Percentiles rank a stretch among this genome's conserved stretches.
phyloP scores from a whole-genome alignment of 768 basidiomycete species.

The Roridomyces roridus region DNA sequence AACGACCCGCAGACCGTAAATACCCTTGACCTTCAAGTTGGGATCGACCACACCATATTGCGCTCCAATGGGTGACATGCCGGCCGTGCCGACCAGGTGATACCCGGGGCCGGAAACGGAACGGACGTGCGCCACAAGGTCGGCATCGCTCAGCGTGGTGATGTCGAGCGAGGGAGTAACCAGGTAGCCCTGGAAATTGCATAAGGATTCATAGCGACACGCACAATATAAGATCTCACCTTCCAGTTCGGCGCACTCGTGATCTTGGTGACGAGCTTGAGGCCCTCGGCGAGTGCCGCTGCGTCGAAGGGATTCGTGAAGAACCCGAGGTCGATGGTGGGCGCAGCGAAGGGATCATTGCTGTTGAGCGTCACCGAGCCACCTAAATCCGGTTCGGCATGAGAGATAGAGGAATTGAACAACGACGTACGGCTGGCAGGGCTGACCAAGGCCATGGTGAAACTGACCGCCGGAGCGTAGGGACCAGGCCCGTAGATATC shows the following conservation, averaged over 20 bases:
- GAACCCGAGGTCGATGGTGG: background rate
- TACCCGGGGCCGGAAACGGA: background rate
- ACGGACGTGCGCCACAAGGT: background rate
- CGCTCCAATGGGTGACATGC: background rate
- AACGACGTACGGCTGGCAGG: background rate
- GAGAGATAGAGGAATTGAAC: background rate
- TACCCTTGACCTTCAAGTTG: slow-evolving; percentile 1
- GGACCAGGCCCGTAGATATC: background rate
- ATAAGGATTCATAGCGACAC: too few relatives aligned
- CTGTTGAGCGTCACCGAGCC: slow-evolving; percentile 3
- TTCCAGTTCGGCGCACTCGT: background rate
- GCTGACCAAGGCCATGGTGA: slow-evolving; percentile 1
- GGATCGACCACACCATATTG: slow-evolving; percentile 5
- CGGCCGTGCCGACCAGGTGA: slow-evolving; percentile 1
- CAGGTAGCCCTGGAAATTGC: background rate
- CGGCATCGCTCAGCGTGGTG: background rate
- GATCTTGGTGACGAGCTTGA: background rate
- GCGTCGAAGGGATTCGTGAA: background rate
- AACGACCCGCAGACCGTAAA: background rate
- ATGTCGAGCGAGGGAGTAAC: background rate
- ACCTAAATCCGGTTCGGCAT: background rate
- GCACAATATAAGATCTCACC: too few relatives aligned
- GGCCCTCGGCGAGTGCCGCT: background rate
- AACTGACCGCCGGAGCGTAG: background rate
- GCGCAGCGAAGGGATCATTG: background rate